phyloP scores from a whole-genome alignment of 2,329 filamentous ascomycete species.

The Epichloe amarillans region DNA sequence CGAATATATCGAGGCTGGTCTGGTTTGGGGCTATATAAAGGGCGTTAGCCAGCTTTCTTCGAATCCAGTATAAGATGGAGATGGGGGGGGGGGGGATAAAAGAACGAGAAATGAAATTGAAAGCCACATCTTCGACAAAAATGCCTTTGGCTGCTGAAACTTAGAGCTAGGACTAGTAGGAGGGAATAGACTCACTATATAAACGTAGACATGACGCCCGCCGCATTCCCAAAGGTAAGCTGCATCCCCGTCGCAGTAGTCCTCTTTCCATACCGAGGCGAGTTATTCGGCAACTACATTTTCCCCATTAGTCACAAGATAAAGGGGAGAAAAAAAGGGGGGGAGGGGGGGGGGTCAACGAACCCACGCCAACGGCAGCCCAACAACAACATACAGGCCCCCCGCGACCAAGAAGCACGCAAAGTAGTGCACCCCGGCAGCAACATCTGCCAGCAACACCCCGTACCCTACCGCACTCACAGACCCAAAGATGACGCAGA shows the following conservation, averaged over 20 bases:
- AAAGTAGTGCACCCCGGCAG: slow-evolving; percentile 56
- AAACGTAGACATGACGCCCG: slow-evolving; percentile 63
- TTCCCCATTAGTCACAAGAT: neutral
- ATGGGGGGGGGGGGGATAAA: too few relatives aligned
- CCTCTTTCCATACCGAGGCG: slow-evolving; percentile 62
- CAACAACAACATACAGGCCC: slow-evolving; percentile 51
- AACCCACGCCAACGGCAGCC: slow-evolving; percentile 42
- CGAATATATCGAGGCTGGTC: slow-evolving; percentile 45
- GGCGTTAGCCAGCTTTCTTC: neutral
- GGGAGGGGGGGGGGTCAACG: slow-evolving; percentile 4
- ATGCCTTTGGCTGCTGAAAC: too few relatives aligned
- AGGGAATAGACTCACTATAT: slow-evolving; percentile 30
- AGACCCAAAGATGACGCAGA: slow-evolving; percentile 46
- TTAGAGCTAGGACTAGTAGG: neutral
- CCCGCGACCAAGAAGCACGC: slow-evolving; percentile 63
- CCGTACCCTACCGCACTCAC: slow-evolving; percentile 57
- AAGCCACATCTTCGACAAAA: too few relatives aligned
- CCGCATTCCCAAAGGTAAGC: slow-evolving; percentile 54
- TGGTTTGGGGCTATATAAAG: slow-evolving; percentile 21
- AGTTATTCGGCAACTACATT: slow-evolving; percentile 44
- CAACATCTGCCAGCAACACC: slow-evolving; percentile 46
- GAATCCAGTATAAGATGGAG: too few relatives aligned
- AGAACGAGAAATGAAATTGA: neutral
- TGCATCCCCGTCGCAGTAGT: slow-evolving; percentile 60
- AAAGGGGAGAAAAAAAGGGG: neutral